phyloP scores from a whole-genome alignment of 305 asterid genomes.

The Fraxinus floribunda region DNA sequence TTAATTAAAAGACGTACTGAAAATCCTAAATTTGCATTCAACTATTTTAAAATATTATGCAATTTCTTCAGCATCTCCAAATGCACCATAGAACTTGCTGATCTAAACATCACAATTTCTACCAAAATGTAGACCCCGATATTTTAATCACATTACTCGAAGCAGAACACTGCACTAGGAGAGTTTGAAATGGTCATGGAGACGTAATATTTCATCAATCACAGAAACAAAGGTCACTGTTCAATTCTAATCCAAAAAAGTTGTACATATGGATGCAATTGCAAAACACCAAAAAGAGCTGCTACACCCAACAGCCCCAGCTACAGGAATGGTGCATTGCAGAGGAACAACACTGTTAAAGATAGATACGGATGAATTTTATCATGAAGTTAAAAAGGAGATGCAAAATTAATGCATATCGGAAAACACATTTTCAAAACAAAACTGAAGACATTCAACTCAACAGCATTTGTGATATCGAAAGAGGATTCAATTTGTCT shows the following conservation, averaged over 20 bases:
- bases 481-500: not conserved
- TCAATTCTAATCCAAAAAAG: not conserved
- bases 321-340: not conserved
- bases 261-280: not conserved
- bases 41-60: not conserved
- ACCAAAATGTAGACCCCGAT: not conserved
- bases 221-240: not conserved
- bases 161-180: not conserved
- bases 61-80: not conserved
- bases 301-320: not conserved
- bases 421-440: not conserved
- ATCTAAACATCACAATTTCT: not conserved
- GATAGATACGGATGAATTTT: not conserved
- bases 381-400: not conserved
- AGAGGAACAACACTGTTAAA: not conserved
- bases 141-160: not conserved
- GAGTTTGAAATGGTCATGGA: not conserved
- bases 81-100: not conserved
- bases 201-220: not conserved
- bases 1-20: not conserved
- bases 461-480: not conserved
- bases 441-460: not conserved
- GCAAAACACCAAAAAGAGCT: not conserved
- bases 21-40: not conserved
- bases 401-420: not conserved